Evolutionary conservation across 805 yeast species (phyloP).

Genomic region (Nakazawaea sp.): DNA sequence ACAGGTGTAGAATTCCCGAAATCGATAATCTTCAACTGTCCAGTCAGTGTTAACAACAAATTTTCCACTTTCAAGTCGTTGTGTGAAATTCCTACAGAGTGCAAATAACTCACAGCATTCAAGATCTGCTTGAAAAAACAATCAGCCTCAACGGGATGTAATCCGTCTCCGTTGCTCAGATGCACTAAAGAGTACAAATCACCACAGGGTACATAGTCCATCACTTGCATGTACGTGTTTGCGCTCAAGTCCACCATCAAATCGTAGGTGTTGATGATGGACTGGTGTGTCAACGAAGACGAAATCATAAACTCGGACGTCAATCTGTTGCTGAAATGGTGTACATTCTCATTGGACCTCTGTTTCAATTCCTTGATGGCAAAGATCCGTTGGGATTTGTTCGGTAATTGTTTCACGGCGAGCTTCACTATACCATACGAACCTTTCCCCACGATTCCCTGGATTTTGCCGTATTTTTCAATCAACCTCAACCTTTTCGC

Average conservation of each 20-base stretch:
- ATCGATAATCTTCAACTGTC: conserved; percentile 68
- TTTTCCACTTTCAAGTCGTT: conserved; percentile 91
- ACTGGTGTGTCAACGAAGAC: conserved; percentile 65
- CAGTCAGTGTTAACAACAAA: conserved; percentile 58
- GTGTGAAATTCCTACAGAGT: conserved; percentile 88
- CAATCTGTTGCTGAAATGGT: conserved; percentile 59
- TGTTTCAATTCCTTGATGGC: conserved; percentile 76
- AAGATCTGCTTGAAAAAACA: conserved; percentile 85
- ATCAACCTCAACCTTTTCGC: conserved; percentile 26
- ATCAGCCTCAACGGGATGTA: conserved; percentile 68
- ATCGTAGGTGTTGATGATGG: conserved; percentile 73
- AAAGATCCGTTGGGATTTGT: conserved; percentile 36
- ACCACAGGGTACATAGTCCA: conserved; percentile 94
- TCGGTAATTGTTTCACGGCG: conserved; percentile 32
- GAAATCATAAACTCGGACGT: conserved; percentile 90
- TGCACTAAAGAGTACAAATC: conserved; percentile 60
- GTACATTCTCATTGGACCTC: conserved; percentile 49
- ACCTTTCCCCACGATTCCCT: conserved; percentile 43
- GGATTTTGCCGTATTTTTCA: conserved; percentile 43
- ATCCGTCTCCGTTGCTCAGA: conserved; percentile 40
- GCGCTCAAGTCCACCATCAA: conserved; percentile 66
- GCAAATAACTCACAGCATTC: conserved; percentile 80
- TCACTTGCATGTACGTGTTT: conserved; percentile 76
- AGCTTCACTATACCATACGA: conserved; percentile 42
- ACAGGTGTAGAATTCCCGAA: conserved; percentile 91